Evolutionary conservation across 805 yeast genomes (phyloP), one percentile per base, ranked within the genome.

Genomic region (Yamadazyma olivae): DNA sequence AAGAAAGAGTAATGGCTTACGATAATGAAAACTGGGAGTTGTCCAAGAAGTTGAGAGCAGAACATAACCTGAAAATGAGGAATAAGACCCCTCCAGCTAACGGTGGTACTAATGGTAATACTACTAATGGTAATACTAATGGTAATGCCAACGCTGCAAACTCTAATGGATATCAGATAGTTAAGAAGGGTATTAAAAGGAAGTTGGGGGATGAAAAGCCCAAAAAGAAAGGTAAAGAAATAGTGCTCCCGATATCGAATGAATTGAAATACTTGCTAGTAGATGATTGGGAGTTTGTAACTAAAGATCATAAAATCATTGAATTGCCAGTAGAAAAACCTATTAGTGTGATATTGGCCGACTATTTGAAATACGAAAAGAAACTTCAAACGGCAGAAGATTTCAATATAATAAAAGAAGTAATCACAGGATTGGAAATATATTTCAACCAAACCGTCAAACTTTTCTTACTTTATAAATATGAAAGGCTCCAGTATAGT

Each of bases 271-370:
- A 82, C 5, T 50, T 80, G 3, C 63, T 91, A 25, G 95, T 90
- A 1, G 89, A 87, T 56, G 98, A 91, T 64, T 91, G 98, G 99
- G 96, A 91, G 57, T 70, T 69, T 46, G 73, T 91, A 22, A 89
- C 98, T 1, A 85, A 84, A 48, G 85, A 88, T 47, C 81, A 82
- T 34, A 78, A 80, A 54, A 57, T 88, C 28, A 75, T 86, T 3
- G 61, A 72, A 17, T 56, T 90, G 27, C 96, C 96, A 0, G 66
- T 77, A 12, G 59, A 57, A 23, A 67, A 68, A 3, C 71, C 76
- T 0, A 83, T 84, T 1, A 62, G 67, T 1, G 64, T 61, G 2
- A 73, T 88, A 2, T 54, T 91, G 6, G 48, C 57, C 8, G 70
- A 71, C n/a, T 91, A 79, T 56, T 54, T 51, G 17, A 23, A 35